Evolutionary conservation across 2,329 filamentous ascomycete species (phyloP), one percentile per base, ranked within the genome.

Genomic region (Fusarium pseudocircinatum): DNA sequence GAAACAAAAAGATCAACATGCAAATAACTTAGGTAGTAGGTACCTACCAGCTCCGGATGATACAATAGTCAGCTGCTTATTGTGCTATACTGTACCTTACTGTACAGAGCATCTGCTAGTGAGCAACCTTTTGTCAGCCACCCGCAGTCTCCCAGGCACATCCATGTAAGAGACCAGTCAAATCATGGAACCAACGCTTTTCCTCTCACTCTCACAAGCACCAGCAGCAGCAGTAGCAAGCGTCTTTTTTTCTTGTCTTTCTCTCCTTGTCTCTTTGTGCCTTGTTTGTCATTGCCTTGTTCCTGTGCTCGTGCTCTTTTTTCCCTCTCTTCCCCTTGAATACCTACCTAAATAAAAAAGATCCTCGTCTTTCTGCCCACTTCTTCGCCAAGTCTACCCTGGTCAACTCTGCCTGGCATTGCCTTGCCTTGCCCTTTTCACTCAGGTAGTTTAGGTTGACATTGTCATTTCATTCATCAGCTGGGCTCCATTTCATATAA

Each of bases 71-170:
- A 73, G 70, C 70, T 73, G 70, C 36, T 42, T 37, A 37, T 26
- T 53, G 32, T 52, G 34, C 22, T 7, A 34, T 67, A 63, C 54
- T 62, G 34, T 46, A 24, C n/a, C n/a, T n/a, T n/a, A n/a, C 30
- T 28, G 28, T 28, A 28, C 28, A 28, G 28, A 28, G 28, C 28
- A 28, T 28, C 46, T 44, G 26, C n/a, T 60, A 24, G 32, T 26
- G 24, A 39, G 44, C 26, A 62, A 22, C n/a, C 49, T 40, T 66
- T 67, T 60, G 67, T 69, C 67, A 69, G 67, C 65, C 65, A 69
- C 60, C 60, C 54, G 54, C 47, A 63, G 53, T 60, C 67, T 74
- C 59, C 64, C 72, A 75, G 72, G 72, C 72, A 70, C 61, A 64
- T 69, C 66, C 63, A 67, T 68, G 59, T 62, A 52, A 54, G 49